Evolutionary conservation across 345 rosid species (phyloP).

Genomic region (Microcos paniculata): DNA sequence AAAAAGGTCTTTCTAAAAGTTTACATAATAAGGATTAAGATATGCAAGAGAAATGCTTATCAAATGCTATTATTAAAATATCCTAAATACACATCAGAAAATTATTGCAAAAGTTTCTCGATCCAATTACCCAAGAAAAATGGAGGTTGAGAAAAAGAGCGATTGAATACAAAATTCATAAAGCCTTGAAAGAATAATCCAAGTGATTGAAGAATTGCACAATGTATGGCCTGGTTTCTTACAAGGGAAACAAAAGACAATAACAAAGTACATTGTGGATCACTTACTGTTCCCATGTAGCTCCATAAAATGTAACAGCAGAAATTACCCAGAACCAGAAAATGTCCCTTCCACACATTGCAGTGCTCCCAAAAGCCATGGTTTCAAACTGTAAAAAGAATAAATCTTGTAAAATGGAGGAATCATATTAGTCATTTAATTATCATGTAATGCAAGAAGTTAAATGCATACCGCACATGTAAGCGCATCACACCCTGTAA

Average conservation of each 20-base stretch:
- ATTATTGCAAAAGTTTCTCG: background rate
- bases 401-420: background rate
- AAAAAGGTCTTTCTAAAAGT: background rate
- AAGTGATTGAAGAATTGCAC: background rate
- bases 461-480: constrained; percentile 86
- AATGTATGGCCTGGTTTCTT: background rate
- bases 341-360: constrained; percentile 85
- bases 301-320: constrained; percentile 88
- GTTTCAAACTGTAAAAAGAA: constrained; percentile 62
- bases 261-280: background rate
- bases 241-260: background rate
- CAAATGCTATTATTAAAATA: background rate
- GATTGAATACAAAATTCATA: constrained; percentile 6
- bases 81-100: background rate
- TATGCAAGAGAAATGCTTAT: constrained; percentile 2
- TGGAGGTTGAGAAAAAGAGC: background rate
- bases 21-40: background rate
- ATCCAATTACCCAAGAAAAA: background rate
- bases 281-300: constrained; percentile 97
- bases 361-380: constrained; percentile 91
- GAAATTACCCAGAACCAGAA: constrained; percentile 98
- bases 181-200: background rate
- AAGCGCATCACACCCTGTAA: constrained; percentile 98
- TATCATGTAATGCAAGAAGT: background rate
- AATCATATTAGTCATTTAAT: background rate